Percentiles rank a stretch among this genome's conserved stretches.
These are phyloP conservation scores for Kluyveromyces aestuarii DNA, from an alignment of 805 yeast species.

Conservation along the genomic window DNA sequence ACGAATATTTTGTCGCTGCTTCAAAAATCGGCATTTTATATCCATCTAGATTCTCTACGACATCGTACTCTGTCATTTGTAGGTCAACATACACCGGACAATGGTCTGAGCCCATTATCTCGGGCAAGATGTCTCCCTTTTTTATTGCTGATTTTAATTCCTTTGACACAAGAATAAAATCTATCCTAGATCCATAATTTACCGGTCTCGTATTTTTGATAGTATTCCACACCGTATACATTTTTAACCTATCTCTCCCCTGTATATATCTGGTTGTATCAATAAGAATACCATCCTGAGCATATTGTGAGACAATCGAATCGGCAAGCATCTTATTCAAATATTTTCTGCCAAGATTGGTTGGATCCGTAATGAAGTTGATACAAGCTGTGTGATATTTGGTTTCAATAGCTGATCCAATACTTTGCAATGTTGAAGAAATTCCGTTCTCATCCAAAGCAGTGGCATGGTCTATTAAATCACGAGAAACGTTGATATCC, in stretches of 20 bases:
- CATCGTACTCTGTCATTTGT: slow-evolving; percentile 10
- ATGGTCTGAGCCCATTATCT: slow-evolving; percentile 82
- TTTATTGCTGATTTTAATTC: slow-evolving; percentile 26
- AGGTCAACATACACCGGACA: slow-evolving; percentile 83
- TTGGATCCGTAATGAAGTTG: slow-evolving; percentile 26
- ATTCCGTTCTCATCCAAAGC: slow-evolving; percentile 28
- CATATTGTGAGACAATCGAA: slow-evolving; percentile 24
- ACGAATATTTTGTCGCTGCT: slow-evolving; percentile 40
- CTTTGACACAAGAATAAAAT: slow-evolving; percentile 51
- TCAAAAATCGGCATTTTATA: slow-evolving; percentile 37
- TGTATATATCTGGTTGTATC: slow-evolving; percentile 53
- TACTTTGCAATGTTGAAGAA: slow-evolving; percentile 30
- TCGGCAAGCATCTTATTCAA: slow-evolving; percentile 39
- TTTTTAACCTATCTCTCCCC: slow-evolving; percentile 42
- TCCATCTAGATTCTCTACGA: not conserved
- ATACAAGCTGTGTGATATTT: slow-evolving; percentile 28
- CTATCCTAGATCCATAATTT: slow-evolving; percentile 85
- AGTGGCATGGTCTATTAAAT: slow-evolving; percentile 78
- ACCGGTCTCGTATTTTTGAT: slow-evolving; percentile 64
- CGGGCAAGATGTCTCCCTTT: slow-evolving; percentile 51
- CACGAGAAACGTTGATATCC: slow-evolving; percentile 76
- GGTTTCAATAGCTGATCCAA: slow-evolving; percentile 28
- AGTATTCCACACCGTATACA: slow-evolving; percentile 93
- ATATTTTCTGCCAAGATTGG: slow-evolving; percentile 34
- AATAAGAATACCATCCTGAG: slow-evolving; percentile 36